A percentile compares a stretch with the other conserved stretches of the same genome.
Evolutionary conservation across 306 rosid species (phyloP).

Genomic region (Crotalaria pallida): DNA sequence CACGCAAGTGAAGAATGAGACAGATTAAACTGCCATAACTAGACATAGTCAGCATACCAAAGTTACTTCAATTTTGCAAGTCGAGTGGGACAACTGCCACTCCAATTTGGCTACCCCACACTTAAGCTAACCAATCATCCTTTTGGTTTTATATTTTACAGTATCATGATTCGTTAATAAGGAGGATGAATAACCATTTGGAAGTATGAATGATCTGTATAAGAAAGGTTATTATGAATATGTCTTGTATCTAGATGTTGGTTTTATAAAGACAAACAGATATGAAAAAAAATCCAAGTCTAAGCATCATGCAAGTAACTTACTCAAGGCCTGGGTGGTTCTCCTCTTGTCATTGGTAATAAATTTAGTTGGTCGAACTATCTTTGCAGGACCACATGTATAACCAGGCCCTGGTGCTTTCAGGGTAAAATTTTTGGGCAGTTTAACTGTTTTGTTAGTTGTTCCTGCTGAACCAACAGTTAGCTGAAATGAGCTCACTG

Average conservation of each 20-base stretch:
- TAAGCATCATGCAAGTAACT: constrained; percentile 30
- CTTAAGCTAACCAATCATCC: no score
- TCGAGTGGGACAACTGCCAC: no score
- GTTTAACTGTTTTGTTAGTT: constrained; percentile 63
- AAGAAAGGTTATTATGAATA: background rate
- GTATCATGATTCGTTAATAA: no score
- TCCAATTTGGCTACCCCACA: no score
- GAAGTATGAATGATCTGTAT: background rate
- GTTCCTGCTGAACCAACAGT: constrained; percentile 83
- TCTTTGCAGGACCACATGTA: constrained; percentile 69
- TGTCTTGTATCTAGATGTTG: background rate
- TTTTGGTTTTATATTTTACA: no score
- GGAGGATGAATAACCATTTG: no score
- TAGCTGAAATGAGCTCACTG: constrained; percentile 65
- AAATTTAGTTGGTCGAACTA: constrained; percentile 51
- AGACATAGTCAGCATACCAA: background rate
- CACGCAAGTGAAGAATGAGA: background rate
- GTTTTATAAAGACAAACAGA: background rate
- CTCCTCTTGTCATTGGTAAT: constrained; percentile 64
- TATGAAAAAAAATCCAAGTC: background rate
- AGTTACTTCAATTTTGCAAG: background rate
- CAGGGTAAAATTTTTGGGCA: constrained; percentile 68
- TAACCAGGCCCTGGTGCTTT: constrained; percentile 77
- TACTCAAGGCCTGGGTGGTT: constrained; percentile 73
- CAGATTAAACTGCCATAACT: background rate